Percentiles rank a stretch among this genome's conserved stretches.
Conservation (phyloP, 345 rosid species). For the Stellera chamaejasme region DNA sequence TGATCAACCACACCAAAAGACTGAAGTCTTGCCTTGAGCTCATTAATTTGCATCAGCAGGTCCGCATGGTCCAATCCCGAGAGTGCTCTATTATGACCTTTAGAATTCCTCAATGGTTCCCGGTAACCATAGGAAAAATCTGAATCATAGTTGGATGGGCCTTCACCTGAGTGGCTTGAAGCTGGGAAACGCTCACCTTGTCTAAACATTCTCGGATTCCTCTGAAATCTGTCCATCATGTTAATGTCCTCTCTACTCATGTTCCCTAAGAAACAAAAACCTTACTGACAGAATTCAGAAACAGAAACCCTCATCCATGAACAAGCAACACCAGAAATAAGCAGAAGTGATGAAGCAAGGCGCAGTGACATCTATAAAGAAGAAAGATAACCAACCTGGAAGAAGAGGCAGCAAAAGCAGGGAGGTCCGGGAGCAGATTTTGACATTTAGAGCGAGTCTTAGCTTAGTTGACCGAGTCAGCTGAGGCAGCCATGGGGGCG, state of each 20-base stretch:
- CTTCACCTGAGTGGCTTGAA: constrained; percentile 41
- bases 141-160: constrained; percentile 36
- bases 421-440: constrained; percentile 63
- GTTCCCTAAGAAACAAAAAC: constrained; percentile 12
- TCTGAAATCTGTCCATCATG: constrained; percentile 18
- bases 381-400: background rate
- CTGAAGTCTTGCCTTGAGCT: constrained; percentile 14
- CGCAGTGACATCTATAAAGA: background rate
- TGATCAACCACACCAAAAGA: background rate
- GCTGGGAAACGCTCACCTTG: constrained; percentile 45
- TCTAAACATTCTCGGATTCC: constrained; percentile 22
- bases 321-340: background rate
- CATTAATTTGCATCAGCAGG: constrained; percentile 19
- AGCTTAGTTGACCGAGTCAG: constrained; percentile 32
- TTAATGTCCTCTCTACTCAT: constrained; percentile 21
- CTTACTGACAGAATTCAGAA: constrained; percentile 12
- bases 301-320: background rate
- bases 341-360: background rate
- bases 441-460: constrained; percentile 70
- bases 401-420: constrained; percentile 1
- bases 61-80: constrained; percentile 24
- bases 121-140: constrained; percentile 30
- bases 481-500: constrained; percentile 10
- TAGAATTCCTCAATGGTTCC: constrained; percentile 26
- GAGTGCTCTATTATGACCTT: constrained; percentile 19